Base-by-base conservation (phyloP, 2,329 filamentous ascomycete species). In the Penicillium concentricum region DNA sequence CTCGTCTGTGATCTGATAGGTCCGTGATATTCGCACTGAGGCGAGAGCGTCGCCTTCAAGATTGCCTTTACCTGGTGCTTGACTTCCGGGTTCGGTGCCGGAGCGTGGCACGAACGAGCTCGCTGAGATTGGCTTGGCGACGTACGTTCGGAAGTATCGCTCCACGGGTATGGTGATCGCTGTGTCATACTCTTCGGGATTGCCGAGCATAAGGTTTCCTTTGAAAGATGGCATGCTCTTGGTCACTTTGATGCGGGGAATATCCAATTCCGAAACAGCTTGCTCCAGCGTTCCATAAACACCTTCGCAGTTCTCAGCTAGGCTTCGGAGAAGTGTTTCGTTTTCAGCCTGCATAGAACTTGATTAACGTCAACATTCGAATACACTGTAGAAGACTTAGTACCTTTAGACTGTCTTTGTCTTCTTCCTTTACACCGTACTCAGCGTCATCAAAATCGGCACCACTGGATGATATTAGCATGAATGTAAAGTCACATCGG, bases 381-480 rank as follows among this genome's bases (percentile, higher is more conserved):
- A 37, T 10, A 5, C 5, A 13, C 38, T 28, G 15, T 6, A 49
- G 7, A 32, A 4, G 16, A 34, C 12, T 22, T 15, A 51, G 39
- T 68, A 88, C 87, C 81, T 97, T 97, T 50, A 74, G 71, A 0
- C 72, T 63, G 18, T 87, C 78, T 71, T 99, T 99, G 62, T 89
- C 84, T 72, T 97, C 92, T 76, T 97, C 93, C 72, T 96, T 96
- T 70, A 91, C 90, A 41, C 92, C 92, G 69, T 88, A 96, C 2
- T 96, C 92, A 1, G 85, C 72, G 71, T 97, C 92, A 70, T 99
- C 92, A 73, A 99, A 97, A 72, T 99, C 94, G 18, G 96, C 85
- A 15, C 94, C 94, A 52, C 89, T 92, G 56, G 4, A 42, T 22
- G 30, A 32, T 22, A 56, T 74, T 72, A 76, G 71, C 45, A 43